phyloP scores from a whole-genome alignment of 2,329 filamentous ascomycete genomes.

The Pseudopithomyces chartarum region DNA sequence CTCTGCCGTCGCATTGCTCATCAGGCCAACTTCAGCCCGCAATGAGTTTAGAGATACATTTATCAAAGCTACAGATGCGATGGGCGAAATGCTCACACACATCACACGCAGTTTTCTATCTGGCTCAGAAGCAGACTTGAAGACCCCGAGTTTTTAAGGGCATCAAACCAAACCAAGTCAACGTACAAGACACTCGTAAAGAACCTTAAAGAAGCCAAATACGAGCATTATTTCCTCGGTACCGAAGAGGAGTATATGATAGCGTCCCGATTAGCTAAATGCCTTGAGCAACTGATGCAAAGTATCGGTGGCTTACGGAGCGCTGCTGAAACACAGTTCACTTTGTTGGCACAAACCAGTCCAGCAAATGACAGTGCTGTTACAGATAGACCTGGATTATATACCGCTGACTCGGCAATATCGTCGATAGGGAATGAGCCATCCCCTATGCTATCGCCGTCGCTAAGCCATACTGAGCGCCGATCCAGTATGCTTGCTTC shows the following conservation, averaged over 20 bases:
- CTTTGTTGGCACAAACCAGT: conserved; percentile 70
- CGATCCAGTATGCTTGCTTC: conserved; percentile 46
- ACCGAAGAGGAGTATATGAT: conserved; percentile 78
- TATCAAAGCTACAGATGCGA: conserved; percentile 72
- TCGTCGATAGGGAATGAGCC: conserved; percentile 27
- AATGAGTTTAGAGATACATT: conserved; percentile 74
- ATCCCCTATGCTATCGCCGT: conserved; percentile 35
- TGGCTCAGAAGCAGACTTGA: conserved; percentile 78
- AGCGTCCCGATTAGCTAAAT: conserved; percentile 79
- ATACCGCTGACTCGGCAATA: conserved; percentile 27
- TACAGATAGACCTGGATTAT: conserved; percentile 19
- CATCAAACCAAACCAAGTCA: conserved; percentile 67
- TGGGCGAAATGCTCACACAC: conserved; percentile 80
- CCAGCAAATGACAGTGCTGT: conserved; percentile 21
- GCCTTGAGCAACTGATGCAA: conserved; percentile 82
- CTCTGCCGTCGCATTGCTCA: conserved; percentile 60
- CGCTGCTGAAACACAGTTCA: conserved; percentile 87
- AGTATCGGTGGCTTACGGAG: conserved; percentile 89
- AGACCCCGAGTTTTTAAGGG: conserved; percentile 68
- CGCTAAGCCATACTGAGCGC: conserved; percentile 36
- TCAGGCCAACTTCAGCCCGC: conserved; percentile 80
- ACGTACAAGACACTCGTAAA: conserved; percentile 74
- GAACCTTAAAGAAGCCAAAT: conserved; percentile 82
- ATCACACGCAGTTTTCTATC: conserved; percentile 84
- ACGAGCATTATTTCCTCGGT: conserved; percentile 84